phyloP scores from a whole-genome alignment of 2,329 filamentous ascomycete species.

The Colletotrichum cuscutae region DNA sequence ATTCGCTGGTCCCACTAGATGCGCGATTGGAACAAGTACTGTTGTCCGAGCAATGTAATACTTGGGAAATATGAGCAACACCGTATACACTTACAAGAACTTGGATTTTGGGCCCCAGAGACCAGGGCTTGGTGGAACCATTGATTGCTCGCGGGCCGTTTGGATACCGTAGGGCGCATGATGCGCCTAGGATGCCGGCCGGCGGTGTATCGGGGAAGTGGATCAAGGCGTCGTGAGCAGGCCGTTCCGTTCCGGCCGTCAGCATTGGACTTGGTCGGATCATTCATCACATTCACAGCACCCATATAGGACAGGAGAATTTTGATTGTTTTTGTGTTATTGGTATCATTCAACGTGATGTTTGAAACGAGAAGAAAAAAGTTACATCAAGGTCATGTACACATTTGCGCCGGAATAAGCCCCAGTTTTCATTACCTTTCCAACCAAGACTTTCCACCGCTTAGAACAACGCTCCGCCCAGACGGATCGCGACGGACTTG shows the following conservation, averaged over 20 bases:
- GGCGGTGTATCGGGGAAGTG: neutral
- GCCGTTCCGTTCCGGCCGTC: neutral
- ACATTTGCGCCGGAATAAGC: conserved; percentile 30
- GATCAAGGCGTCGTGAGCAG: too few relatives aligned
- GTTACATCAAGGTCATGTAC: conserved; percentile 34
- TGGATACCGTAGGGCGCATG: too few relatives aligned
- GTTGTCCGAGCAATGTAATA: too few relatives aligned
- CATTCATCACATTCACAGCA: neutral
- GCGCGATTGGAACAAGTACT: too few relatives aligned
- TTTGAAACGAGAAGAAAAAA: conserved; percentile 11
- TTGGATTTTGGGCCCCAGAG: too few relatives aligned
- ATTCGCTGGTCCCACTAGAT: too few relatives aligned
- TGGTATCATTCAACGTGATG: conserved; percentile 33
- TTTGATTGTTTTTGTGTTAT: neutral
- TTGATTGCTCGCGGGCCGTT: too few relatives aligned
- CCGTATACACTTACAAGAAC: too few relatives aligned
- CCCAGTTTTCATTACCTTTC: conserved; percentile 26
- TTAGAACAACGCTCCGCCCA: conserved; percentile 56
- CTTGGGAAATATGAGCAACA: too few relatives aligned
- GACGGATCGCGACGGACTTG: conserved; percentile 71
- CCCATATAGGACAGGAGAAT: neutral
- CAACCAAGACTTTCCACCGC: neutral
- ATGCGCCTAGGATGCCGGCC: too few relatives aligned
- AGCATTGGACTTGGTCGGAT: too few relatives aligned
- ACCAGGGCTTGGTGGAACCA: too few relatives aligned